phyloP scores from a whole-genome alignment of 2,329 filamentous ascomycete genomes.

The Monosporascus cannonballus region DNA sequence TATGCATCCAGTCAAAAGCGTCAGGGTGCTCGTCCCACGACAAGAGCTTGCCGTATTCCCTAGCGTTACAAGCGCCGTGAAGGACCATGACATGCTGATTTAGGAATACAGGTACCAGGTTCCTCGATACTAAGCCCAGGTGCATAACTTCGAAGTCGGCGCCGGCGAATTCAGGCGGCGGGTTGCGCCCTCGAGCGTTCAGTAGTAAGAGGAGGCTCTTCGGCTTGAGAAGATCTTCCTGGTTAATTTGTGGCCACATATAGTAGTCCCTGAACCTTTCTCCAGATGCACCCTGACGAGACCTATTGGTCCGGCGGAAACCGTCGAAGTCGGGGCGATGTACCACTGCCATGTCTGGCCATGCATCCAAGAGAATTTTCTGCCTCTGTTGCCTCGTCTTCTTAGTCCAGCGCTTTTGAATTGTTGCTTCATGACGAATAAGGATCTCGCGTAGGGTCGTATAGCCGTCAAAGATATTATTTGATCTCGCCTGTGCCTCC shows the following conservation, averaged over 20 bases:
- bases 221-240: slow-evolving; percentile 44
- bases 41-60: slow-evolving; percentile 31
- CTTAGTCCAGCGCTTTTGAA: slow-evolving; percentile 1
- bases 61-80: slow-evolving; percentile 16
- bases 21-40: slow-evolving; percentile 27
- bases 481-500: neutral
- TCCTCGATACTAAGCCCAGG: slow-evolving; percentile 20
- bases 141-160: slow-evolving; percentile 33
- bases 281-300: neutral
- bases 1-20: slow-evolving; percentile 31
- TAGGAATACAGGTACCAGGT: slow-evolving; percentile 21
- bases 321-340: slow-evolving; percentile 4
- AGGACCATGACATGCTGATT: slow-evolving; percentile 29
- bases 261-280: neutral
- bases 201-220: slow-evolving; percentile 43
- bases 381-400: slow-evolving; percentile 3
- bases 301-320: neutral
- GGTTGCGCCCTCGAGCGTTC: slow-evolving; percentile 42
- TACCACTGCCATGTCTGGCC: slow-evolving; percentile 2
- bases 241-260: slow-evolving; percentile 50
- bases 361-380: slow-evolving; percentile 2
- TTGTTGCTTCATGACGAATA: slow-evolving; percentile 2
- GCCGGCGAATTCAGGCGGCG: slow-evolving; percentile 40
- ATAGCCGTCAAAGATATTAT: neutral
- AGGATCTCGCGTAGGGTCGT: neutral